Evolutionary conservation across 2,329 filamentous ascomycete genomes (phyloP).

Genomic region (Macrophomina phaseolina): DNA sequence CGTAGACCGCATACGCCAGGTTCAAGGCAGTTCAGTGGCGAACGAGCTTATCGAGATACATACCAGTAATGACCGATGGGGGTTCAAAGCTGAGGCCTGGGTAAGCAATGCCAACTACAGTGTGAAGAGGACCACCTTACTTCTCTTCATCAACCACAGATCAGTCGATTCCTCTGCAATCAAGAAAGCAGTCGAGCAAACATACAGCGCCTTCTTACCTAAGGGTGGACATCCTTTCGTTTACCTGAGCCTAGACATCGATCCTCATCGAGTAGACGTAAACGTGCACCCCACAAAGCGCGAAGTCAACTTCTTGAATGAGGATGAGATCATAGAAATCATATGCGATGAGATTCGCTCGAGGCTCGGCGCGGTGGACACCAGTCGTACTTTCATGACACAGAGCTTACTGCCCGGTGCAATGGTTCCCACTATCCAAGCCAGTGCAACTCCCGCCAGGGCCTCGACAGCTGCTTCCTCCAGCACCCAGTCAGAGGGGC

Average conservation of each 20-base stretch:
- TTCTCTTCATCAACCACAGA: constrained; percentile 96
- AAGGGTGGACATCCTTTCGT: constrained; percentile 94
- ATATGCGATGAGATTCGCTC: constrained; percentile 81
- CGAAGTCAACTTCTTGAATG: constrained; percentile 96
- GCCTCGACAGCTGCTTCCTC: constrained; percentile 35
- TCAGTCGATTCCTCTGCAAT: constrained; percentile 88
- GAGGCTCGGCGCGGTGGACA: constrained; percentile 85
- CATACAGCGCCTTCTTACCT: constrained; percentile 83
- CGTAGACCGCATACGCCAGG: constrained; percentile 85
- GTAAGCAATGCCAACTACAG: constrained; percentile 94
- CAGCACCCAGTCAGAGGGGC: constrained; percentile 1
- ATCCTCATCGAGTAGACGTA: constrained; percentile 90
- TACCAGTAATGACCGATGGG: constrained; percentile 75
- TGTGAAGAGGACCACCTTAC: constrained; percentile 83
- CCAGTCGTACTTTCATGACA: constrained; percentile 91
- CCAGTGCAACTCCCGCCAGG: constrained; percentile 25
- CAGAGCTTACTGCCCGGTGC: constrained; percentile 82
- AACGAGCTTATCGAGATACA: constrained; percentile 85
- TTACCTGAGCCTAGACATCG: constrained; percentile 90
- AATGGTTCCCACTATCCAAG: constrained; percentile 50
- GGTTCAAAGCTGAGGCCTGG: constrained; percentile 80
- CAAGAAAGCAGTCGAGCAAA: constrained; percentile 89
- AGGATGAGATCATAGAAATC: constrained; percentile 90
- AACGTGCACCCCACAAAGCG: constrained; percentile 97
- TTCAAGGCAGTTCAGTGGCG: constrained; percentile 82